Evolutionary conservation across 2,329 filamentous ascomycete genomes (phyloP).

Genomic region (Parasarocladium wereldwijsianum): DNA sequence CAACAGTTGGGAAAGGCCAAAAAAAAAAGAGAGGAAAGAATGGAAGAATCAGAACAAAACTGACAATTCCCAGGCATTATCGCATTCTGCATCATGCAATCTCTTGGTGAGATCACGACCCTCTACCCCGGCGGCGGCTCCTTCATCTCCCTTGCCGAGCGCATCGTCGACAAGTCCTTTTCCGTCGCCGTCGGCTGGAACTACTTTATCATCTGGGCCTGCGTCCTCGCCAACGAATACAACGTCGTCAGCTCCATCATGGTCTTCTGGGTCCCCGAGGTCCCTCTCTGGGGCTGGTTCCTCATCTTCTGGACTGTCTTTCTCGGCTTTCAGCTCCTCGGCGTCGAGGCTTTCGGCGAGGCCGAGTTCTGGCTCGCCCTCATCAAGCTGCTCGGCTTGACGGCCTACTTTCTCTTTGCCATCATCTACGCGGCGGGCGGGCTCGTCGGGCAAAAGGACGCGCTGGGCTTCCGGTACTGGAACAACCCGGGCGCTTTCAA

Average conservation of each 20-base stretch:
- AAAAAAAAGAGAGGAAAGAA: too few species aligned
- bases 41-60: too few species aligned
- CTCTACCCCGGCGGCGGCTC: slow-evolving; percentile 57
- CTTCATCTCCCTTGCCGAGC: slow-evolving; percentile 55
- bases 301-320: slow-evolving; percentile 64
- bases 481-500: slow-evolving; percentile 53
- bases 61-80: slow-evolving; percentile 32
- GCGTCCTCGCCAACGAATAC: slow-evolving; percentile 55
- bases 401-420: slow-evolving; percentile 61
- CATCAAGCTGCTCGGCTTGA: slow-evolving; percentile 53
- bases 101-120: slow-evolving; percentile 59
- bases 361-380: slow-evolving; percentile 68
- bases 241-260: slow-evolving; percentile 54
- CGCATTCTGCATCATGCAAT: slow-evolving; percentile 55
- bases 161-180: slow-evolving; percentile 58
- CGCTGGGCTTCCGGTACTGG: slow-evolving; percentile 60
- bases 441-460: slow-evolving; percentile 38
- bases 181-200: slow-evolving; percentile 58
- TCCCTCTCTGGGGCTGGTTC: slow-evolving; percentile 54
- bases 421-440: slow-evolving; percentile 58
- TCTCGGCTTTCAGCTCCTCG: slow-evolving; percentile 52
- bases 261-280: slow-evolving; percentile 47
- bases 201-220: slow-evolving; percentile 54
- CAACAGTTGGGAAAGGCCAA: too few species aligned
- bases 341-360: slow-evolving; percentile 62